phyloP scores from a whole-genome alignment of 1,139 yeast species.

The Suhomyces yuchorum region DNA sequence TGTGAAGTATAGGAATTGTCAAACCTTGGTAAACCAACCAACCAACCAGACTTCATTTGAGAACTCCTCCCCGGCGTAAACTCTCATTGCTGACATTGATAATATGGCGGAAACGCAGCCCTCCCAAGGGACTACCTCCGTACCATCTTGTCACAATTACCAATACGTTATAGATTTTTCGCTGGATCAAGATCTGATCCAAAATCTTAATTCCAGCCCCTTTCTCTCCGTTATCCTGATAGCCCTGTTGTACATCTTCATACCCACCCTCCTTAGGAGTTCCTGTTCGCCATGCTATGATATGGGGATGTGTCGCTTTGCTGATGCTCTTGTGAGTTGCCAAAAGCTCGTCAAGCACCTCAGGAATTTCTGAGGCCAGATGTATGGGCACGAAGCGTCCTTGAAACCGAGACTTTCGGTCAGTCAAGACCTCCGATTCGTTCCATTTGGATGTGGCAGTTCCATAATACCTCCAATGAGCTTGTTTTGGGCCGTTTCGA shows the following conservation, averaged over 20 bases:
- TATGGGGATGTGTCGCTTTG: conserved; percentile 63
- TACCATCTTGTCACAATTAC: conserved; percentile 74
- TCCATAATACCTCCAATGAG: not conserved
- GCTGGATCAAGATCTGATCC: conserved; percentile 48
- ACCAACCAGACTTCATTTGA: not conserved
- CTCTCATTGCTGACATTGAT: conserved; percentile 53
- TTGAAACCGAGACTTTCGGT: conserved; percentile 63
- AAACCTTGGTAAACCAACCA: not conserved
- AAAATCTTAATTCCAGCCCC: conserved; percentile 63
- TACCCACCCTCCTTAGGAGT: conserved; percentile 3
- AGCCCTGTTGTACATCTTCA: conserved; percentile 52
- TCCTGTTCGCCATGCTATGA: conserved; percentile 68
- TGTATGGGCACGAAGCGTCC: conserved; percentile 51
- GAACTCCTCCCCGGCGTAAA: conserved; percentile 19
- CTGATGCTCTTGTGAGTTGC: conserved; percentile 41
- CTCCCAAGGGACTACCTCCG: conserved; percentile 68
- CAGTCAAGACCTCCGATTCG: conserved; percentile 31
- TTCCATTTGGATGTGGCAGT: conserved; percentile 25
- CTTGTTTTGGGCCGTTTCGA: not conserved
- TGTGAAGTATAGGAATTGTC: too few species aligned
- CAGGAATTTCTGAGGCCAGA: conserved; percentile 39
- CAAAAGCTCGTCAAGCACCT: conserved; percentile 39
- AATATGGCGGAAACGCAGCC: conserved; percentile 65
- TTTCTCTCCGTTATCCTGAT: conserved; percentile 63
- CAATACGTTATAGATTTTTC: conserved; percentile 52